Evolutionary conservation across 495 filamentous ascomycete species (phyloP).

Genomic region (Pseudomonodictys pantanalensis): DNA sequence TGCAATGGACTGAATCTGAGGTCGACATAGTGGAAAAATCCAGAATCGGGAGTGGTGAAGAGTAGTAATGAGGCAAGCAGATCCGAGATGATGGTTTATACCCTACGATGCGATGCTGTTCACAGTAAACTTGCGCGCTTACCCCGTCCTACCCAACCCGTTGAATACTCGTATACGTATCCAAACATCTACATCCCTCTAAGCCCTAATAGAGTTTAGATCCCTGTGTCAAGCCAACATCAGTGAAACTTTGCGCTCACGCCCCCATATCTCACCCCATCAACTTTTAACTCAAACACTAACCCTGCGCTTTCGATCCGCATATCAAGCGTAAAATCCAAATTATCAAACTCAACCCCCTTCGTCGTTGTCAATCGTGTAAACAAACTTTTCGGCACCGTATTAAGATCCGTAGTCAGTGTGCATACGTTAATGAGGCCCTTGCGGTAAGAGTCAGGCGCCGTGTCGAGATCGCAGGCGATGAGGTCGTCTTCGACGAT

Average conservation of each 20-base stretch:
- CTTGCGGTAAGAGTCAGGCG: slow-evolving; percentile 49
- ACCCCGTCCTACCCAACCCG: not conserved
- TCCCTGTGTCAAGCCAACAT: not conserved
- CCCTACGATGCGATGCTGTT: no score
- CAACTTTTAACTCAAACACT: slow-evolving; percentile 70
- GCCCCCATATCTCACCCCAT: slow-evolving; percentile 66
- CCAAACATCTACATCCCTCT: no score
- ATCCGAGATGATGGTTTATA: no score
- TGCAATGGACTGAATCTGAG: no score
- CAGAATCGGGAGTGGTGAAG: no score
- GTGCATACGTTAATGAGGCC: slow-evolving; percentile 65
- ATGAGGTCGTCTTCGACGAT: slow-evolving; percentile 72
- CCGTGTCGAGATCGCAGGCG: slow-evolving; percentile 61
- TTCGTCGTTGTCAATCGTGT: slow-evolving; percentile 66
- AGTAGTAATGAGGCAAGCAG: no score
- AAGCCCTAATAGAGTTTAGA: no score
- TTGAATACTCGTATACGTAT: no score
- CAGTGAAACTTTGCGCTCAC: slow-evolving; percentile 70
- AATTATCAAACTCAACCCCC: slow-evolving; percentile 69
- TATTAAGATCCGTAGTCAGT: slow-evolving; percentile 69
- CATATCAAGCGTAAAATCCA: slow-evolving; percentile 75
- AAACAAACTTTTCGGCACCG: slow-evolving; percentile 64
- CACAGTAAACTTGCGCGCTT: no score
- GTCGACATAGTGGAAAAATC: no score
- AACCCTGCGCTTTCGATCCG: slow-evolving; percentile 68